phyloP scores from a whole-genome alignment of 495 filamentous ascomycete genomes.

The Chaetomium cochliodes region DNA sequence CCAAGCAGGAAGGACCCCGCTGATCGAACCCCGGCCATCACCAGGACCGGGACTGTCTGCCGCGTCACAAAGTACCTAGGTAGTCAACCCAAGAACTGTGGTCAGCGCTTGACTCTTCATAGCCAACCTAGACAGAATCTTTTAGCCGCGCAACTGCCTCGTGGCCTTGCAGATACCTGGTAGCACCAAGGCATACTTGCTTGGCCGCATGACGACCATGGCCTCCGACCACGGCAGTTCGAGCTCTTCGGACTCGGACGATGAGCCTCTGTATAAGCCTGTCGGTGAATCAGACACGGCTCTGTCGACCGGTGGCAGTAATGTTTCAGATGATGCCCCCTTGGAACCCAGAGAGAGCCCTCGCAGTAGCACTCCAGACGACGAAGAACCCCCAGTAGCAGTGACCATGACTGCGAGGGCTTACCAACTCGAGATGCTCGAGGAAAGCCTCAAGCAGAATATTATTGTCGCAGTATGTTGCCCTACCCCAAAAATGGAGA shows the following conservation, averaged over 20 bases:
- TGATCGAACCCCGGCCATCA: not conserved
- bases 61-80: slow-evolving; percentile 7
- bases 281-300: slow-evolving; percentile 8
- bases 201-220: slow-evolving; percentile 18
- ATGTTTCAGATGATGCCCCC: not conserved
- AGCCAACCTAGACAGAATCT: not conserved
- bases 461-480: slow-evolving; percentile 76
- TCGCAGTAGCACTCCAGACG: slow-evolving; percentile 14
- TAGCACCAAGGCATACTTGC: not conserved
- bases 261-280: not conserved
- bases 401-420: slow-evolving; percentile 53
- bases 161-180: not conserved
- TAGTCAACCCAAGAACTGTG: not conserved
- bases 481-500: no score
- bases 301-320: not conserved
- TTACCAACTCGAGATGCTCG: slow-evolving; percentile 91
- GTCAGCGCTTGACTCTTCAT: not conserved
- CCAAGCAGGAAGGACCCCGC: no score
- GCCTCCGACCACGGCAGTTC: slow-evolving; percentile 16
- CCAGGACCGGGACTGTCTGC: not conserved
- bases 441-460: slow-evolving; percentile 73
- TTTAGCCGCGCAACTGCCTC: slow-evolving; percentile 10
- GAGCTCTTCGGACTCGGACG: slow-evolving; percentile 18
- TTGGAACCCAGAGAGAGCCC: slow-evolving; percentile 12
- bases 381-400: slow-evolving; percentile 18